Base-by-base conservation (phyloP, 2,329 filamentous ascomycete genomes). In the Colletotrichum scovillei region DNA sequence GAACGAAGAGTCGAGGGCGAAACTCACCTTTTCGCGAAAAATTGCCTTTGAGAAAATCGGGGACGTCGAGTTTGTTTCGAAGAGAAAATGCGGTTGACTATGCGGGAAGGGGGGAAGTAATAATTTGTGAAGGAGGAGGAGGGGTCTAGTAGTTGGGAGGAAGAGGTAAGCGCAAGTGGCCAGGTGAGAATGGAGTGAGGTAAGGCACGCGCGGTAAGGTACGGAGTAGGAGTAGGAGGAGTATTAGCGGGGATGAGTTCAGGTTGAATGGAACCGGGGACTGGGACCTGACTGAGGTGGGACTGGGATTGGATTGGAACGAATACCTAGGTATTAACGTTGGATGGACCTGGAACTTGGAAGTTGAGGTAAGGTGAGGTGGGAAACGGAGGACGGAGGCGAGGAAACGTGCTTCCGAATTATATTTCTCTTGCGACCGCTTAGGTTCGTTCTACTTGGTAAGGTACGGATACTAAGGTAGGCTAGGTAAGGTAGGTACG, bases 11-110 rank as follows among this genome's bases (percentile, higher is more conserved):
- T 63, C n/a, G 38, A 68, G 38, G 24, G 32, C 30, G 58, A 68
- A 63, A 63, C 72, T 74, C 69, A 74, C 72, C 52, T 74, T 69
- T 68, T 72, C 63, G 69, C 63, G 63, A 67, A 67, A 74, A 73
- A 67, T 63, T 42, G n/a, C 35, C 52, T 59, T 74, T 63, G 28
- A 24, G 56, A 57, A 62, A 69, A 55, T 46, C 28, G 26, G 67
- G 60, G 49, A 60, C 30, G 42, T 60, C n/a, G 58, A 56, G 35
- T 49, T 70, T 38, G 71, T 70, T 65, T n/a, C 49, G 42, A 57
- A 57, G 62, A 70, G 58, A 53, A 60, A 56, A 71, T 71, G 71
- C 49, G 62, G 24, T 73, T 73, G 30, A 64, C 35, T 53, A 53
- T 24, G 30, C 46, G 14, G 49, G 62, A 52, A 64, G 60, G 38